Evolutionary conservation across 2,329 filamentous ascomycete genomes (phyloP).

Genomic region (Alternaria brassicicola): DNA sequence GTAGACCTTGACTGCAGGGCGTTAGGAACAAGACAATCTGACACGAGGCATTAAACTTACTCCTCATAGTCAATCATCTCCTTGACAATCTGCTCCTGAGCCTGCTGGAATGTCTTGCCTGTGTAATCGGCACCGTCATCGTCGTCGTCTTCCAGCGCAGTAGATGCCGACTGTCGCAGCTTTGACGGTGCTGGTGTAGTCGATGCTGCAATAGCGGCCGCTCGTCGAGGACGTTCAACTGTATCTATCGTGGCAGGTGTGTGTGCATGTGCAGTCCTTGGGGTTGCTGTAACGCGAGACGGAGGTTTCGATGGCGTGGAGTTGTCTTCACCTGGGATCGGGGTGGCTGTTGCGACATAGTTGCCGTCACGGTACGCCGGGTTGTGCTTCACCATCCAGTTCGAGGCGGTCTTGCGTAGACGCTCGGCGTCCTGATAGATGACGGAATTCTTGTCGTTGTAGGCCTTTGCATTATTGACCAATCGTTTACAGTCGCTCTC

Average conservation of each 20-base stretch:
- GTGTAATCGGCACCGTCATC: constrained; percentile 25
- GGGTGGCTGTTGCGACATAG: constrained; percentile 76
- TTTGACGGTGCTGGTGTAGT: constrained; percentile 45
- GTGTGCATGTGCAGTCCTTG: constrained; percentile 21
- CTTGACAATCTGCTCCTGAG: constrained; percentile 82
- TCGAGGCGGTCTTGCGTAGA: constrained; percentile 82
- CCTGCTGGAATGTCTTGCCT: constrained; percentile 79
- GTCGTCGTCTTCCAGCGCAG: constrained; percentile 26
- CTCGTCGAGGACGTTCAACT: constrained; percentile 42
- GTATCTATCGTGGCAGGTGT: constrained; percentile 33
- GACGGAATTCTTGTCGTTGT: constrained; percentile 73
- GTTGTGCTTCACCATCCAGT: constrained; percentile 86
- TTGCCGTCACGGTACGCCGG: constrained; percentile 73
- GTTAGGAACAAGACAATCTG: constrained; percentile 9
- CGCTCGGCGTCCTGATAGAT: constrained; percentile 85
- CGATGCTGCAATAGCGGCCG: constrained; percentile 32
- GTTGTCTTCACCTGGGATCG: constrained; percentile 65
- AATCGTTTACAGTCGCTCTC: constrained; percentile 89
- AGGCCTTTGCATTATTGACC: constrained; percentile 85
- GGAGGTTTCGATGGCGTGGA: constrained; percentile 39
- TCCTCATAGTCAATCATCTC: constrained; percentile 71
- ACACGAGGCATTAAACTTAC: constrained; percentile 17
- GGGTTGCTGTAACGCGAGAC: constrained; percentile 37
- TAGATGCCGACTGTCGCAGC: constrained; percentile 38
- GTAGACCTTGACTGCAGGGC: constrained; percentile 59